phyloP scores from a whole-genome alignment of 352 stramenopile genomes.

The Blastocystis sp. region DNA sequence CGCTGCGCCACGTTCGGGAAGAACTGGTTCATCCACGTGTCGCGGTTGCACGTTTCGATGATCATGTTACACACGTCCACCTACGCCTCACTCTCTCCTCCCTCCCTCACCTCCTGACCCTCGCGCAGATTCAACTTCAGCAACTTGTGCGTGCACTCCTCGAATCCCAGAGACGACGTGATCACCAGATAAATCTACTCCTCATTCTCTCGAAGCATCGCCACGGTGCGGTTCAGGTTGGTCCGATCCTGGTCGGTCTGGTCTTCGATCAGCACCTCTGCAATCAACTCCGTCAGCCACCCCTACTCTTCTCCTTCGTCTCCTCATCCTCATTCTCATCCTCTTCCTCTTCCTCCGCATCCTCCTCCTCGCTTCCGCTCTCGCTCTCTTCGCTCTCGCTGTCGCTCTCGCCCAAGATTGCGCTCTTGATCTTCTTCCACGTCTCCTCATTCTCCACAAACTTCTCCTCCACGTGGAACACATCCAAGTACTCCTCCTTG shows the following conservation, averaged over 20 bases:
- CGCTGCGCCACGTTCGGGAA: constrained; percentile 44
- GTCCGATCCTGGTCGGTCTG: constrained; percentile 91
- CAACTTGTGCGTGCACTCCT: constrained; percentile 97
- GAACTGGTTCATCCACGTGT: constrained; percentile 63
- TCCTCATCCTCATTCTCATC: constrained; percentile 59
- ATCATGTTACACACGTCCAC: constrained; percentile 96
- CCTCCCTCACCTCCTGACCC: constrained; percentile 72
- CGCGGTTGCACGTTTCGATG: constrained; percentile 94
- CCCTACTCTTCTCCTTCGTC: not conserved
- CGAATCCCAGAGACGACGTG: constrained; percentile 94
- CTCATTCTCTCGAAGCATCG: not conserved
- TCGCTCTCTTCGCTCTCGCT: constrained; percentile 68
- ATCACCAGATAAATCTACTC: constrained; percentile 93
- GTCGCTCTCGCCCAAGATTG: constrained; percentile 80
- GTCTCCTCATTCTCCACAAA: constrained; percentile 88
- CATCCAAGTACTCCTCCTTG: constrained; percentile 84
- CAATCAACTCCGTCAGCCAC: not conserved
- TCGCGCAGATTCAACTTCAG: constrained; percentile 88
- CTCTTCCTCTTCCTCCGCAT: constrained; percentile 62
- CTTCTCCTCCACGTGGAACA: constrained; percentile 82
- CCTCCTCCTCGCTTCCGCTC: constrained; percentile 65
- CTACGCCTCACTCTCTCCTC: not conserved
- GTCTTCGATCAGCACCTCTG: constrained; percentile 76
- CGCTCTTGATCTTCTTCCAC: constrained; percentile 84
- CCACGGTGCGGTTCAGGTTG: constrained; percentile 80